These are phyloP conservation scores for Apiosordaria backusii DNA, from an alignment of 495 filamentous ascomycete species.

Conservation along the genomic window DNA sequence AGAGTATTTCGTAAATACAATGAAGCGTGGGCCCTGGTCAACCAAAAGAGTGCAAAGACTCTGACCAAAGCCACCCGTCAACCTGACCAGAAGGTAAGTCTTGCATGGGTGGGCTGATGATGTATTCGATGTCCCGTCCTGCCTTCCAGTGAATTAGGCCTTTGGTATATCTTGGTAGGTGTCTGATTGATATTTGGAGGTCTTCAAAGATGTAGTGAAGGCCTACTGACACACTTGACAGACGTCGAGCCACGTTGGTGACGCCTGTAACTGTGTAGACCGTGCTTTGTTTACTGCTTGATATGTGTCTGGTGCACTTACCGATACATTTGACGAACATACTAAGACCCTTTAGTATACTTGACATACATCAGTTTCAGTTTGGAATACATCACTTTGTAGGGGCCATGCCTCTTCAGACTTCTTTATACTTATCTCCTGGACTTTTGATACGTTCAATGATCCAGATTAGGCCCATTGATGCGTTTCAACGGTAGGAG, in stretches of 20 bases:
- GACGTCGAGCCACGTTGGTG: background rate
- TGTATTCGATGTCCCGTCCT: constrained; percentile 23
- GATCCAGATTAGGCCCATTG: no score
- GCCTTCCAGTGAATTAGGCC: constrained; percentile 31
- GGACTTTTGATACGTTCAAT: no score
- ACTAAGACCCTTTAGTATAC: no score
- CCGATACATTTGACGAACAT: no score
- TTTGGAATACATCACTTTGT: no score
- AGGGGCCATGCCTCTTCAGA: no score
- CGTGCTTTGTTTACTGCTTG: background rate
- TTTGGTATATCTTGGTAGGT: background rate
- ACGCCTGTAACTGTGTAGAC: background rate
- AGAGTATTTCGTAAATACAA: constrained; percentile 40
- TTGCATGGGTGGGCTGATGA: constrained; percentile 34
- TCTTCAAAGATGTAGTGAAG: no score
- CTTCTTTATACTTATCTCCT: no score
- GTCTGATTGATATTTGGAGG: background rate
- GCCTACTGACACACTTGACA: background rate
- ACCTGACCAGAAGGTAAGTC: constrained; percentile 56
- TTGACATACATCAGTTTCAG: no score
- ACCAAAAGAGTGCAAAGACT: constrained; percentile 58
- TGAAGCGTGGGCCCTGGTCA: constrained; percentile 49
- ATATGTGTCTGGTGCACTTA: background rate
- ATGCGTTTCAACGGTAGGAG: no score
- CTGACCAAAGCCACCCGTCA: constrained; percentile 57